Base-by-base conservation (phyloP, 345 rosid species). In the Gynandropsis gynandra region DNA sequence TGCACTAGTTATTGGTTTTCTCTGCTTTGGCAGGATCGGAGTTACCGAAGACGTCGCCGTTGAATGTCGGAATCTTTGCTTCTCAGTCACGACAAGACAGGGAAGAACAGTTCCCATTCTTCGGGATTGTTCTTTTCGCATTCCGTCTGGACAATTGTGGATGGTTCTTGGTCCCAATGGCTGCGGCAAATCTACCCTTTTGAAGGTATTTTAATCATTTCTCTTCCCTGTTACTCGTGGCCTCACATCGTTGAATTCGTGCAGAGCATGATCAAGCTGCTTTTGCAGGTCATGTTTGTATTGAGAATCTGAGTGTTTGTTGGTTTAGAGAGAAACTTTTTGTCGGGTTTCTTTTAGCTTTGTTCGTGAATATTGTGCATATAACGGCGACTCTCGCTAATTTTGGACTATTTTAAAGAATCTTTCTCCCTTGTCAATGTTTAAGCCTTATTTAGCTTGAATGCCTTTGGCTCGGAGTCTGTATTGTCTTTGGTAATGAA, bases 131-230 rank as follows among this genome's bases (percentile, higher is more conserved):
- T 80, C 95, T 14, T 52, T 90, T 54, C 66, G 56, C 4, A 62
- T 90, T 57, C 96, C 95, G 54, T 72, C 81, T 0, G 97, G 95
- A 3, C 78, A 83, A 52, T 65, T 90, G 42, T 87, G 98, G 95
- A 87, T 90, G 96, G 72, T 87, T 68, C 96, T 87, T 56, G 96
- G 98, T 8, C 98, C 98, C 38, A 90, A 90, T 62, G 96, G 98
- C 10, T 90, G 95, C 61, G 98, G 98, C 0, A 90, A 90, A 77
- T 90, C 98, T 52, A 90, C 96, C 39, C 92, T 87, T 69, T 76
- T 90, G 67, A 90, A 87, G 95, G 98, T 87, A 35, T 44, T 15
- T 42, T n/a, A 40, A 45, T 9, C 34, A 20, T 42, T 10, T 32
- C 31, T 42, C 13, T 29, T 10, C 18, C 35, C 9, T 20, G n/a